Percentiles rank a stretch among this genome's conserved stretches.
Conservation (phyloP, 805 yeast species). For the Kluyveromyces siamensis region DNA sequence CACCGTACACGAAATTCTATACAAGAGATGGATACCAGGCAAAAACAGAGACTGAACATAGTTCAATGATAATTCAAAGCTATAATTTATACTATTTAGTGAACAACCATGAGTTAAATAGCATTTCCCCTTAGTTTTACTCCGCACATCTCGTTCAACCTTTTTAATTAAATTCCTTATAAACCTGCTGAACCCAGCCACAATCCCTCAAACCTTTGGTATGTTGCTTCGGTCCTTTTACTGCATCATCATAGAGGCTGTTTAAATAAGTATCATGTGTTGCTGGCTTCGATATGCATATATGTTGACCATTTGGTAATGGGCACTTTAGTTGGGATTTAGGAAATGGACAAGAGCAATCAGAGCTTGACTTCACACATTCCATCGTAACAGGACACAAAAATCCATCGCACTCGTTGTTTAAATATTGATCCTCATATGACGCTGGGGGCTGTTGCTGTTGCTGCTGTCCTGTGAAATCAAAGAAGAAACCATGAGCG, state of each 20-base stretch:
- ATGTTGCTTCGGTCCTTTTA: slow-evolving; percentile 37
- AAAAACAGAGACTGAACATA: slow-evolving; percentile 58
- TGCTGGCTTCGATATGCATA: slow-evolving; percentile 82
- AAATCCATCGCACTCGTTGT: slow-evolving; percentile 49
- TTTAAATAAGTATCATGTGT: slow-evolving; percentile 31
- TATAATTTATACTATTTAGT: not conserved
- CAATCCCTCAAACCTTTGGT: slow-evolving; percentile 62
- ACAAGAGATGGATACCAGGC: slow-evolving; percentile 80
- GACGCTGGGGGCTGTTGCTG: slow-evolving; percentile 27
- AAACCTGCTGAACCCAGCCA: slow-evolving; percentile 73
- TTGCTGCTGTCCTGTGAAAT: slow-evolving; percentile 35
- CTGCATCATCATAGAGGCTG: slow-evolving; percentile 35
- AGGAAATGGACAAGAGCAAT: slow-evolving; percentile 90
- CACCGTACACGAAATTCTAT: slow-evolving; percentile 57
- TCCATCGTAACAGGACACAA: slow-evolving; percentile 75
- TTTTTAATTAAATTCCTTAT: slow-evolving; percentile 36
- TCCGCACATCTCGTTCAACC: not conserved
- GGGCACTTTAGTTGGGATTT: slow-evolving; percentile 75
- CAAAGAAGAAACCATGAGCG: slow-evolving; percentile 26
- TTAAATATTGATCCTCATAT: slow-evolving; percentile 30
- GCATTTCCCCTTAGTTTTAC: no score
- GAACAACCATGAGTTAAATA: no score
- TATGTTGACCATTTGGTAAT: slow-evolving; percentile 53
- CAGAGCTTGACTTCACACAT: slow-evolving; percentile 61
- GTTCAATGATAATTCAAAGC: not conserved